Evolutionary conservation across 73 alveolate species (phyloP), one percentile per base, ranked within the genome.

Genomic region (Paramecium octaurelia): DNA sequence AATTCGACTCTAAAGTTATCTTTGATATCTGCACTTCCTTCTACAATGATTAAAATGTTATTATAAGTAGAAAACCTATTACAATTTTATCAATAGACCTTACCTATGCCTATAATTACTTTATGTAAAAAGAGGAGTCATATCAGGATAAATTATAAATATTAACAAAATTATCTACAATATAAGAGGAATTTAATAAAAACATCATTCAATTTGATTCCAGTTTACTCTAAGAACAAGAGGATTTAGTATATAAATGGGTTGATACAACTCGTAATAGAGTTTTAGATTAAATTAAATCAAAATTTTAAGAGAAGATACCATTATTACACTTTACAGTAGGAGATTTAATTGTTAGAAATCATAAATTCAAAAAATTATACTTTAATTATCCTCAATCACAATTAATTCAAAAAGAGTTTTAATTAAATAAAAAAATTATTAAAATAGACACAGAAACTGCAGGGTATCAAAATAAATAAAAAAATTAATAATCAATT

Each of bases 321-420:
- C 64, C 88, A 6, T 44, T 75, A 21, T 34, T 75, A 34, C 88
- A 75, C 38, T 75, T 31, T 75, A 75, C 88, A 31, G 59, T 75
- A 14, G 88, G 88, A 35, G 88, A 75, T 35, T 16, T 75, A 11
- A 36, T 75, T 14, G 88, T 75, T 36, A 14, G 88, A 40, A 75
- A 75, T 75, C 46, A 68, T 24, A 27, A 68, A 27, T 68, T 31
- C 29, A 68, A 34, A 68, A 34, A 68, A 68, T 34, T 31, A 68
- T 68, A 68, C 46, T 68, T 68, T 27, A 34, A 68, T 68, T 31
- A 68, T 68, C 69, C 69, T 54, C 8, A 54, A 54, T 54, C 35
- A 18, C 34, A 54, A 54, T 54, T 54, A 54, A 12, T 54, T 18
- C n/a, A 54, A n/a, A 54, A 54, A 54, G 69, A 54, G 8, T 54